Conservation (phyloP, 2,329 filamentous ascomycete genomes). For the Aplosporella prunicola region DNA sequence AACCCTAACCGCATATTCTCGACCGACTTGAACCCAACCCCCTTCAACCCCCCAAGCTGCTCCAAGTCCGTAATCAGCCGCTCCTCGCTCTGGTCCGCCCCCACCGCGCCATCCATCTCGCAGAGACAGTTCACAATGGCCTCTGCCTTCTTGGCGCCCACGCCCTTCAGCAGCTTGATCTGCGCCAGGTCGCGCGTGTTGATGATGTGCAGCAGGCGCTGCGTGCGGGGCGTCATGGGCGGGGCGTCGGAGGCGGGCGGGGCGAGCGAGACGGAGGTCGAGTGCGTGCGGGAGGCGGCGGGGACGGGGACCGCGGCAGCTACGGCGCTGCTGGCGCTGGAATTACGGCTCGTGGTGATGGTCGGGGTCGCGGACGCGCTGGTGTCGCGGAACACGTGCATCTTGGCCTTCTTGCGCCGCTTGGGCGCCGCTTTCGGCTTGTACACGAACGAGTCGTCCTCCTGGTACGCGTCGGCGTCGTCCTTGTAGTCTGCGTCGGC, state of each 20-base stretch:
- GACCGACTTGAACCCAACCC: conserved; percentile 41
- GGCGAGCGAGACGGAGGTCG: not conserved
- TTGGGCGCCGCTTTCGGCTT: conserved; percentile 25
- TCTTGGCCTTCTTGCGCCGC: conserved; percentile 23
- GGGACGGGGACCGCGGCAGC: not conserved
- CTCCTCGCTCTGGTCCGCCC: conserved; percentile 8
- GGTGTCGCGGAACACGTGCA: conserved; percentile 29
- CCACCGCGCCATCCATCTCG: conserved; percentile 35
- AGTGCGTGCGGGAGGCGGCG: not conserved
- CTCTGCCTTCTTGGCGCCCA: conserved; percentile 62
- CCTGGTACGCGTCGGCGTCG: conserved; percentile 30
- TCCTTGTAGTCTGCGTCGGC: conserved; percentile 24
- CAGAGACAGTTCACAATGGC: conserved; percentile 40
- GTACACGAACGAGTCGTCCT: conserved; percentile 29
- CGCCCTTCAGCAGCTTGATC: conserved; percentile 59
- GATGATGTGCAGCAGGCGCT: conserved; percentile 57
- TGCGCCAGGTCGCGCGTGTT: conserved; percentile 60
- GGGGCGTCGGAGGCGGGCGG: conserved; percentile 1
- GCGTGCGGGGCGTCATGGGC: conserved; percentile 47
- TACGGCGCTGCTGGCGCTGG: conserved; percentile 2
- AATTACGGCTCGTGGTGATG: too few species aligned
- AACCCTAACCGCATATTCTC: conserved; percentile 41
- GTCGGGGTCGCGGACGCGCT: too few species aligned
- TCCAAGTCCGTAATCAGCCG: conserved; percentile 29
- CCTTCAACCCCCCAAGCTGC: conserved; percentile 37